Percentiles rank a stretch among this genome's conserved stretches.
phyloP scores from a whole-genome alignment of 108 stramenopile species.

The Epithemia pelagica region DNA sequence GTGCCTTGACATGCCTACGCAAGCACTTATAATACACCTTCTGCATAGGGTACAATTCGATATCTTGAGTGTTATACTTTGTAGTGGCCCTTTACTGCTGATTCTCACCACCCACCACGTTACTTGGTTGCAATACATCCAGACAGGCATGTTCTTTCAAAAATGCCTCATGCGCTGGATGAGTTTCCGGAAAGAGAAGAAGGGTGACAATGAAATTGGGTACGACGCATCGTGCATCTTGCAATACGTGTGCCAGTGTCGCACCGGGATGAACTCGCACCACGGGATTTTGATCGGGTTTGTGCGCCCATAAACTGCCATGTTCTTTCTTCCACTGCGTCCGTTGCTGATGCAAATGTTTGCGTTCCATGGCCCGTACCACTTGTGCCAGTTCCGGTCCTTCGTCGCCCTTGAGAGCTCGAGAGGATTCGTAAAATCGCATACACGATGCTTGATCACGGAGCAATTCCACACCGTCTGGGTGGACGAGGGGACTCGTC shows the following conservation, averaged over 20 bases:
- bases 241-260: conserved; percentile 50
- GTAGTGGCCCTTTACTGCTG: no score
- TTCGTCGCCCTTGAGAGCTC: conserved; percentile 85
- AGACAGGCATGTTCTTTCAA: conserved; percentile 77
- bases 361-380: conserved; percentile 64
- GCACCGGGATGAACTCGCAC: conserved; percentile 80
- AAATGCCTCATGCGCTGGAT: conserved; percentile 76
- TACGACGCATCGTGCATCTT: conserved; percentile 62
- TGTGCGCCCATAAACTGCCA: conserved; percentile 58
- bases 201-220: conserved; percentile 82
- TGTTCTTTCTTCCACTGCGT: conserved; percentile 78
- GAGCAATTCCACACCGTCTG: conserved; percentile 65
- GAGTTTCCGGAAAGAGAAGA: conserved; percentile 69
- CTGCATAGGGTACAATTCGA: no score
- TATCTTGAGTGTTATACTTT: no score
- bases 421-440: conserved; percentile 79
- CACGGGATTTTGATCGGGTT: conserved; percentile 58
- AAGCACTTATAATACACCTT: no score
- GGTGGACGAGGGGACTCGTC: conserved; percentile 37
- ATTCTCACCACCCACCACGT: no score
- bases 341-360: conserved; percentile 71
- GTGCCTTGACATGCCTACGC: no score
- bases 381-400: conserved; percentile 76
- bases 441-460: conserved; percentile 64
- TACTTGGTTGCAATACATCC: conserved; percentile 55